These are phyloP conservation scores for Harringtonia lauricola DNA, from an alignment of 2,329 filamentous ascomycete genomes.

Conservation along the genomic window DNA sequence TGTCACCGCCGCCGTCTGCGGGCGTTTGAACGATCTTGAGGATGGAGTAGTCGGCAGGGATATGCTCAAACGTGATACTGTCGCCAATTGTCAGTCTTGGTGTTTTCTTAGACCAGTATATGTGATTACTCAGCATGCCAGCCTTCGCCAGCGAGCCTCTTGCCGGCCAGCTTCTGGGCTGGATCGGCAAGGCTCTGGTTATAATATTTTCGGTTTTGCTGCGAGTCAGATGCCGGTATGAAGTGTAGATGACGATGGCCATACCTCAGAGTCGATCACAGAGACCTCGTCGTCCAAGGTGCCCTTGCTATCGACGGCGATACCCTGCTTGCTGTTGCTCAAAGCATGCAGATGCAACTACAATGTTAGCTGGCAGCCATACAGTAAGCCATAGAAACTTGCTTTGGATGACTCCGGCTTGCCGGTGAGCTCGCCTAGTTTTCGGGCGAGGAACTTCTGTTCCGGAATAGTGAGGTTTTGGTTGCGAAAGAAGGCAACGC, in stretches of 20 bases:
- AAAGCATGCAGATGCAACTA: slow-evolving; percentile 35
- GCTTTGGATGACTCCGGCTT: slow-evolving; percentile 29
- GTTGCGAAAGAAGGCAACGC: slow-evolving; percentile 42
- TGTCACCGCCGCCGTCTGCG: slow-evolving; percentile 30
- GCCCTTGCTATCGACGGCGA: slow-evolving; percentile 30
- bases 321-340: slow-evolving; percentile 32
- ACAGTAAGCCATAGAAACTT: too few relatives aligned
- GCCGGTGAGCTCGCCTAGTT: slow-evolving; percentile 32
- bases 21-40: slow-evolving; percentile 31
- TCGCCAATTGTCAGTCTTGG: too few relatives aligned
- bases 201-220: slow-evolving; percentile 27
- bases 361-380: too few relatives aligned
- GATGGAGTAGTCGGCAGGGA: slow-evolving; percentile 34
- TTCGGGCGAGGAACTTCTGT: slow-evolving; percentile 40
- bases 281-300: slow-evolving; percentile 36
- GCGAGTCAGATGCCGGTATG: too few relatives aligned
- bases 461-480: slow-evolving; percentile 35
- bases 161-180: too few relatives aligned
- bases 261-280: slow-evolving; percentile 35
- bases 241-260: too few relatives aligned
- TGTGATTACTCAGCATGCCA: slow-evolving; percentile 30
- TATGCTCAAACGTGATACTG: slow-evolving; percentile 32
- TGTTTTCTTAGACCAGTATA: too few relatives aligned
- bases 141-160: slow-evolving; percentile 21
- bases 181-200: slow-evolving; percentile 19